A percentile compares a stretch with the other conserved stretches of the same genome.
Conservation (phyloP, 2,329 filamentous ascomycete species). For the Phyllosticta capitalensis region DNA sequence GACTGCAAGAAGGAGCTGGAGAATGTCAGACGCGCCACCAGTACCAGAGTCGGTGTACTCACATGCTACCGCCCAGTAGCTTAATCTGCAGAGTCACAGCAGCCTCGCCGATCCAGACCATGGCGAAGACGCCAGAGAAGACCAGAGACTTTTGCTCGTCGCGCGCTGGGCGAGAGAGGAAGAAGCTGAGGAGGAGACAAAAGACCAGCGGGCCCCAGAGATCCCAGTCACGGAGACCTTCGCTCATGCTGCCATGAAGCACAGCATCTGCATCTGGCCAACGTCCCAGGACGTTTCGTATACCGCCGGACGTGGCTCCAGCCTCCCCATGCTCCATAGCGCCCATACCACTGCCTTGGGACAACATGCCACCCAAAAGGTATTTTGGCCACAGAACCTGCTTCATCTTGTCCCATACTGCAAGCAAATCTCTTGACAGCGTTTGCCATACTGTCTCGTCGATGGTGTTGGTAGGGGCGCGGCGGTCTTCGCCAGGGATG, state of each 20-base stretch:
- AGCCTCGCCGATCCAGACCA: constrained; percentile 94
- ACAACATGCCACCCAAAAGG: constrained; percentile 61
- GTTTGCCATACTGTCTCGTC: constrained; percentile 97
- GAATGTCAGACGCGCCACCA: background rate
- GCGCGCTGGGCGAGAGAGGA: constrained; percentile 74
- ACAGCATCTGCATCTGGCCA: constrained; percentile 61
- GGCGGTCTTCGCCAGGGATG: constrained; percentile 86
- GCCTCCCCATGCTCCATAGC: constrained; percentile 49
- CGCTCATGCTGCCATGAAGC: constrained; percentile 66
- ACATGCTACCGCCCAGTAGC: constrained; percentile 94
- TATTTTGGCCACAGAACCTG: constrained; percentile 96
- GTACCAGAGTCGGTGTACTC: constrained; percentile 38
- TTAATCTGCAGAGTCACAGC: constrained; percentile 98
- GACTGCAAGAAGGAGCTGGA: constrained; percentile 91
- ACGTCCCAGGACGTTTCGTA: constrained; percentile 49
- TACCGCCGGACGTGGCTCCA: constrained; percentile 28
- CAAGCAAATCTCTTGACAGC: constrained; percentile 80
- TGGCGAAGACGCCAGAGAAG: constrained; percentile 92
- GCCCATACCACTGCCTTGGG: constrained; percentile 46
- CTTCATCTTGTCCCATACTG: constrained; percentile 96
- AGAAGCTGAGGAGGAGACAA: constrained; percentile 76
- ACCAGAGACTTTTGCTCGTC: constrained; percentile 76
- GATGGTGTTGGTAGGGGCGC: constrained; percentile 83
- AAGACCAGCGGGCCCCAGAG: constrained; percentile 94
- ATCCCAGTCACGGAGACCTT: constrained; percentile 92